Conservation (phyloP, 352 stramenopile genomes). For the Thraustochytrium sp. region DNA sequence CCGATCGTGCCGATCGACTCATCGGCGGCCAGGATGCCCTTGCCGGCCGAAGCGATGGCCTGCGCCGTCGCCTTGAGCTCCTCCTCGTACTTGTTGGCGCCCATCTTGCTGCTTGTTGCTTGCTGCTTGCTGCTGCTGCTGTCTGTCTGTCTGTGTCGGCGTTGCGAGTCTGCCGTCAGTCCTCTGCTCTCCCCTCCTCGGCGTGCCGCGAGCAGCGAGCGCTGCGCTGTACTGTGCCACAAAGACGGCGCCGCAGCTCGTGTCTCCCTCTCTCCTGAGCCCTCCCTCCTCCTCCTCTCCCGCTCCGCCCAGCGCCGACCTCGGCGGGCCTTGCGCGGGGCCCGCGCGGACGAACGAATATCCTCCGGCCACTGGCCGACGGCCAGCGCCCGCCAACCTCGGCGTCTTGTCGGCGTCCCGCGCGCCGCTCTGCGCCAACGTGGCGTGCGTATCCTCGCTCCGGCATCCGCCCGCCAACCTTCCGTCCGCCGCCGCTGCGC, state of each 20-base stretch:
- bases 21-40: constrained; percentile 60
- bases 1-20: constrained; percentile 61
- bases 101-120: constrained; percentile 37
- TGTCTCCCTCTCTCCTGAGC: no score
- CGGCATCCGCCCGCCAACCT: no score
- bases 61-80: constrained; percentile 56
- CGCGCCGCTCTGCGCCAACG: no score
- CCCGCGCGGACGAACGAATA: no score
- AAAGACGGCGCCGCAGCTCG: neutral
- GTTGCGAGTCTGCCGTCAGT: neutral
- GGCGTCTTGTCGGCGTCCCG: no score
- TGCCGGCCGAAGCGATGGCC: constrained; percentile 55
- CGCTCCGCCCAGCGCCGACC: no score
- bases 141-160: neutral
- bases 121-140: neutral
- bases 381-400: no score
- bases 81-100: constrained; percentile 52
- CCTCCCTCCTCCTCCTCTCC: no score
- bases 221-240: neutral
- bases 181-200: neutral
- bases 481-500: no score
- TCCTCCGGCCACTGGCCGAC: no score
- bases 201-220: neutral
- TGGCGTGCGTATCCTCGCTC: no score
- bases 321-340: no score